Evolutionary conservation across 257 asterid genomes (phyloP).

Genomic region (Pogostemon cablin): DNA sequence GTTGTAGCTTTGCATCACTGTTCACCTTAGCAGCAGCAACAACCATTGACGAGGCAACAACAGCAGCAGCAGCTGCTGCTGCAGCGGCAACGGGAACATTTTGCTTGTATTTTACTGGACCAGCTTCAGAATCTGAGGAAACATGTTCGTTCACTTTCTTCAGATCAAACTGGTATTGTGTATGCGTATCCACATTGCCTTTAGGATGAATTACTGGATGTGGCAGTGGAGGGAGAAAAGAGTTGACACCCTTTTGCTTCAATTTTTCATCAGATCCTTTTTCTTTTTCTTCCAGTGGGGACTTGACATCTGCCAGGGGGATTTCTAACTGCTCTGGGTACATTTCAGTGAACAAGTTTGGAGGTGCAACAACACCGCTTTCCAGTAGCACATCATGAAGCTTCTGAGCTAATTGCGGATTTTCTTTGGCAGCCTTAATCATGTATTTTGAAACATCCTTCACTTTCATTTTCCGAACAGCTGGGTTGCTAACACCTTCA

Average conservation of each 20-base stretch:
- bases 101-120: conserved; percentile 44
- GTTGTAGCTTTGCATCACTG: conserved; percentile 57
- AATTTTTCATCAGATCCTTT: conserved; percentile 41
- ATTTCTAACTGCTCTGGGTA: conserved; percentile 54
- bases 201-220: conserved; percentile 49
- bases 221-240: conserved; percentile 82
- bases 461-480: conserved; percentile 77
- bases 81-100: conserved; percentile 87
- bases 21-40: conserved; percentile 71
- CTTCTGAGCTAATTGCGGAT: conserved; percentile 91
- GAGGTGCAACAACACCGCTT: conserved; percentile 98
- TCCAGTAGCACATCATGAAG: conserved; percentile 90
- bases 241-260: conserved; percentile 37
- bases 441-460: conserved; percentile 92
- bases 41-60: conserved; percentile 93
- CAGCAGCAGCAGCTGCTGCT: conserved; percentile 88
- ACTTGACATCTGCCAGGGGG: conserved; percentile 44
- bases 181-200: conserved; percentile 42
- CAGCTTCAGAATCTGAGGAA: conserved; percentile 48
- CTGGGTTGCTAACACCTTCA: conserved; percentile 94
- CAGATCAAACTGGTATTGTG: conserved; percentile 45
- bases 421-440: conserved; percentile 97
- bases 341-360: conserved; percentile 77
- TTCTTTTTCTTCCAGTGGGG: conserved; percentile 46
- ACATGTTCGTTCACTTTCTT: conserved; percentile 42